Evolutionary conservation across 495 filamentous ascomycete genomes (phyloP), one percentile per base, ranked within the genome.

Genomic region (Penicillium macrosclerotiorum): DNA sequence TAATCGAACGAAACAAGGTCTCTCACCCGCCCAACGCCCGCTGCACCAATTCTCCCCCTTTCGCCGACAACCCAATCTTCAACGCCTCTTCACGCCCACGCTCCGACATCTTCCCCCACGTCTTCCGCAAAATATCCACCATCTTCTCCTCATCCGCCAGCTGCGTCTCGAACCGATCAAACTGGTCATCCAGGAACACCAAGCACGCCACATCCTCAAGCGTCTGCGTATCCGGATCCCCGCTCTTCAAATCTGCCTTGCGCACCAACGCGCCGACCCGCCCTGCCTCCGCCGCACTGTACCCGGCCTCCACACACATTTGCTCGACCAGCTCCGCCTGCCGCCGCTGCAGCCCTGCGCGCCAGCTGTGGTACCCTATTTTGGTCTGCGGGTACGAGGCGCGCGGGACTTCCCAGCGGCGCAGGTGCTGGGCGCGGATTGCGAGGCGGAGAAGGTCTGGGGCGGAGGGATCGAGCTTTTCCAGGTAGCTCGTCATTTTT

Each of bases 121-220:
- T 90, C 83, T 91, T 90, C 54, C 71, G 63, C 65, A 93, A 60
- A 47, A 93, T 90, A 9, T 57, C 71, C 9, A 91, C 49, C 33
- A 88, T 78, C 74, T 90, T 91, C 40, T 80, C 84, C 66, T 90
- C 59, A 54, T 62, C 87, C 76, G 81, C 59, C 77, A 74, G 45
- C 69, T 60, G 64, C 44, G 71, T 72, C 72, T 86, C 83, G 65
- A 90, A 93, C 35, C 73, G 75, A 56, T 87, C 88, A 48, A 91
- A 82, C 67, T 90, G 86, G 58, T 89, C 88, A 61, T 90, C 88
- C 54, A 93, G 60, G 62, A 93, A 93, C 25, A 93, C 88, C 33
- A 93, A 67, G 64, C 88, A 93, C 12, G 88, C 88, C 42, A 89
- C 86, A 69, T 93, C 88, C 65, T 93, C 88, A 49, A 93, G 65